These are phyloP conservation scores for Teunomyces atbi DNA, from an alignment of 805 yeast species.

Conservation along the genomic window DNA sequence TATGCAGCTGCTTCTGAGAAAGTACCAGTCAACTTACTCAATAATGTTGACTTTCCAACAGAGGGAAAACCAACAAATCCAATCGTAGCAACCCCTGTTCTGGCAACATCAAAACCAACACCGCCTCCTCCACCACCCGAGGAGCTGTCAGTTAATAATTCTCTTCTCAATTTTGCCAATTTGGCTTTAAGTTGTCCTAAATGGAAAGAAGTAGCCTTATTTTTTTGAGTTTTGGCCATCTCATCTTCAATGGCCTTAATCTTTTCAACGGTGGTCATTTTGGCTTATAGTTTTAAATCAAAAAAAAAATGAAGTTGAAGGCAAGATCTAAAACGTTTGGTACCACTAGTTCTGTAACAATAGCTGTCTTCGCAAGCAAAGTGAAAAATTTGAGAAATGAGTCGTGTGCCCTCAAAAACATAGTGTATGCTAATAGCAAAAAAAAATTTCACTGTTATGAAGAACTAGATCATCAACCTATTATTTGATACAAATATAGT, in stretches of 20 bases:
- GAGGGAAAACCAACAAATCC: constrained; percentile 99
- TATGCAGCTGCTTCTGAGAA: constrained; percentile 98
- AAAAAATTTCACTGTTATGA: constrained; percentile 15
- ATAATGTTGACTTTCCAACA: constrained; percentile 84
- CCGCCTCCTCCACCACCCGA: constrained; percentile 85
- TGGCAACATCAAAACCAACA: constrained; percentile 95
- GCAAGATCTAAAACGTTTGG: not conserved
- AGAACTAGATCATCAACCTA: not conserved
- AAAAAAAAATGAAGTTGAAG: not conserved
- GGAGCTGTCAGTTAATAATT: constrained; percentile 67
- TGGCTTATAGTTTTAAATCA: constrained; percentile 4
- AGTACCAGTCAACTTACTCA: constrained; percentile 89
- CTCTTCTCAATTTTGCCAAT: constrained; percentile 91
- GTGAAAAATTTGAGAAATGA: constrained; percentile 10
- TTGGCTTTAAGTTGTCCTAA: constrained; percentile 97
- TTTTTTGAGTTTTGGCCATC: constrained; percentile 97
- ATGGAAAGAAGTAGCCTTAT: constrained; percentile 96
- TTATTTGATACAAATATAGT: not conserved
- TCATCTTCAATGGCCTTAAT: constrained; percentile 92
- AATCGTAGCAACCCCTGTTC: constrained; percentile 96
- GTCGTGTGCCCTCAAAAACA: constrained; percentile 16
- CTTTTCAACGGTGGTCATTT: constrained; percentile 51
- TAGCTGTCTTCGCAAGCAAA: not conserved
- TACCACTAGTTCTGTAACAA: not conserved
- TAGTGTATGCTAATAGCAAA: constrained; percentile 2